Evolutionary conservation across 2,329 filamentous ascomycete genomes (phyloP).

Genomic region (Zasmidium cellare): DNA sequence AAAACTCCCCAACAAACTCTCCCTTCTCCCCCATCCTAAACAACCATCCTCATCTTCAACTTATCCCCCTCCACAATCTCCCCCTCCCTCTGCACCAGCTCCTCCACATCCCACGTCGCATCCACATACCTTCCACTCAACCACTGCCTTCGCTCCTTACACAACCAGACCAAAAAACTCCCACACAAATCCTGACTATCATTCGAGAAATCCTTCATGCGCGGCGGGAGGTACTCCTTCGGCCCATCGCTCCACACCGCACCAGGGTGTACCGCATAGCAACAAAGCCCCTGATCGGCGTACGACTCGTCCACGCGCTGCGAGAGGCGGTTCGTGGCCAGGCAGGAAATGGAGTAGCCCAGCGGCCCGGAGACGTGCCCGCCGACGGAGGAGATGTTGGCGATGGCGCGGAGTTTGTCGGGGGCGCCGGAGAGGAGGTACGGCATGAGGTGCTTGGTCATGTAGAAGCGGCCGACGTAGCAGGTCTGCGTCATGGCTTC

Average conservation of each 20-base stretch:
- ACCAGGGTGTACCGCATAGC: not conserved
- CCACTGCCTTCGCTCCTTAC: conserved; percentile 35
- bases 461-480: conserved; percentile 43
- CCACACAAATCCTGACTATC: not conserved
- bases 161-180: not conserved
- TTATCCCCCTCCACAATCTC: conserved; percentile 37
- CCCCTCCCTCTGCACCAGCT: conserved; percentile 34
- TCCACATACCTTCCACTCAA: conserved; percentile 39
- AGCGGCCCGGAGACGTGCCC: conserved; percentile 28
- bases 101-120: conserved; percentile 42
- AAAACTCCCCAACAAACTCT: too few species aligned
- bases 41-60: conserved; percentile 34
- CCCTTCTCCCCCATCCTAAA: not conserved
- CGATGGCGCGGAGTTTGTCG: conserved; percentile 39
- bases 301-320: not conserved
- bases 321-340: not conserved
- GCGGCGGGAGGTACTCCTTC: not conserved
- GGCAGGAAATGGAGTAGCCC: conserved; percentile 28
- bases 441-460: conserved; percentile 45
- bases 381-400: conserved; percentile 35
- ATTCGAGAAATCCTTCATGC: conserved; percentile 2
- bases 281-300: not conserved
- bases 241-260: not conserved
- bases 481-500: conserved; percentile 47
- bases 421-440: conserved; percentile 24